phyloP scores from a whole-genome alignment of 345 rosid genomes.

The Pistacia integerrima region DNA sequence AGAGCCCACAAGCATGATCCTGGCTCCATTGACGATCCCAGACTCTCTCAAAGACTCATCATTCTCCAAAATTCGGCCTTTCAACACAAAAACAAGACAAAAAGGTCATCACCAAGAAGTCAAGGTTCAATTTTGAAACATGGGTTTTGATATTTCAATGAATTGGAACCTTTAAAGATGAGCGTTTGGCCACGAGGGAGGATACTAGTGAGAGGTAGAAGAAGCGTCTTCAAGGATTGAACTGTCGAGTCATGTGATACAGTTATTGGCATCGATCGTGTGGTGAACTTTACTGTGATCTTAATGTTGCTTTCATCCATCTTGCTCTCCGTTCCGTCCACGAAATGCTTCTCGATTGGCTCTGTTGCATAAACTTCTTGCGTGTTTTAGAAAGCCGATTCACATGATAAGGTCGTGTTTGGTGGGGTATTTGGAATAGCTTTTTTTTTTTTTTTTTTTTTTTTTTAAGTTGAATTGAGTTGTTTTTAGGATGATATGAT shows the following conservation, averaged over 20 bases:
- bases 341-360: too few species aligned
- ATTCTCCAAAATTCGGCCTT: conserved; percentile 83
- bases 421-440: too few species aligned
- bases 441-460: too few species aligned
- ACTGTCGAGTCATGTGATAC: conserved; percentile 50
- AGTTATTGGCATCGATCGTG: conserved; percentile 59
- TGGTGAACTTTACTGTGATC: conserved; percentile 70
- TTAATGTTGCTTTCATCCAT: conserved; percentile 27
- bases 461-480: too few species aligned
- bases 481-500: too few species aligned
- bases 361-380: not conserved
- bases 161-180: conserved; percentile 70
- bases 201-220: conserved; percentile 83
- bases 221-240: conserved; percentile 66
- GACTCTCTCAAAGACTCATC: conserved; percentile 62
- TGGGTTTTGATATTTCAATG: not conserved
- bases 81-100: conserved; percentile 1
- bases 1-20: conserved; percentile 87
- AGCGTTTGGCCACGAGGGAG: conserved; percentile 96
- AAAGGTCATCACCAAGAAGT: not conserved
- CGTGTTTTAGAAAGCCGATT: not conserved
- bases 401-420: too few species aligned
- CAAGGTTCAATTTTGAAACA: not conserved
- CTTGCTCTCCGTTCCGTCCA: not conserved
- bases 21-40: conserved; percentile 65